A percentile compares a stretch with the other conserved stretches of the same genome.
These are phyloP conservation scores for Cyphellophora europaea DNA, from an alignment of 2,329 filamentous ascomycete genomes.

Conservation along the genomic window DNA sequence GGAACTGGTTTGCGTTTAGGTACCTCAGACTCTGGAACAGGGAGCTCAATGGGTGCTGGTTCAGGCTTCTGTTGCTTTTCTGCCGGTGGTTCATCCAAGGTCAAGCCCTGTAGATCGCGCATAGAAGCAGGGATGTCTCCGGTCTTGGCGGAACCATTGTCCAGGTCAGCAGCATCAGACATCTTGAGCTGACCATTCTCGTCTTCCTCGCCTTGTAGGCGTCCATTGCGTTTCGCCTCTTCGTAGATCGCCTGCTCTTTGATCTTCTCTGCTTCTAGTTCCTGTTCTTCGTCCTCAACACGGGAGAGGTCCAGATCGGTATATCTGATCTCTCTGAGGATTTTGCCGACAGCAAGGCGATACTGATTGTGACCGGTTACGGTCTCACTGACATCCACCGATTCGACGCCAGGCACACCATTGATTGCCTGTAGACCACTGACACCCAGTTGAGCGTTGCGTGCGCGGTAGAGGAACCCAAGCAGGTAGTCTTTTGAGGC, in stretches of 20 bases:
- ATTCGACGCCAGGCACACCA: constrained; percentile 55
- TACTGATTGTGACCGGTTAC: constrained; percentile 42
- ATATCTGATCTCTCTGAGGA: constrained; percentile 43
- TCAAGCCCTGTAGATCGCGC: not conserved
- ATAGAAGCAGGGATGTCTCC: not conserved
- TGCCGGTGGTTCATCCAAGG: not conserved
- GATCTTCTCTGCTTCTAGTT: constrained; percentile 28
- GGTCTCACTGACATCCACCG: constrained; percentile 43
- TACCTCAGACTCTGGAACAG: not conserved
- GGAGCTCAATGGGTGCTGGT: not conserved
- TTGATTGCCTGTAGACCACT: constrained; percentile 63
- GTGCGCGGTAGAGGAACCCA: constrained; percentile 67
- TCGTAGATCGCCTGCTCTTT: constrained; percentile 27
- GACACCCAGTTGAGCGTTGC: constrained; percentile 63
- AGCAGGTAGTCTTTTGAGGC: constrained; percentile 71
- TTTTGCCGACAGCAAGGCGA: constrained; percentile 39
- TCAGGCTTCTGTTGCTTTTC: not conserved
- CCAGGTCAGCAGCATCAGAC: not conserved
- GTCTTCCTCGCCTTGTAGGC: constrained; percentile 22
- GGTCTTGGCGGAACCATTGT: not conserved
- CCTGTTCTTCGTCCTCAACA: constrained; percentile 37
- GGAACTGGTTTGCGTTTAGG: not conserved
- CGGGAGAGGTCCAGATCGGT: constrained; percentile 39
- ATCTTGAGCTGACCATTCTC: constrained; percentile 19
- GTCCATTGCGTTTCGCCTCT: constrained; percentile 17